Evolutionary conservation across 116 monocot species (phyloP).

Genomic region (Dioscorea cayenensis): DNA sequence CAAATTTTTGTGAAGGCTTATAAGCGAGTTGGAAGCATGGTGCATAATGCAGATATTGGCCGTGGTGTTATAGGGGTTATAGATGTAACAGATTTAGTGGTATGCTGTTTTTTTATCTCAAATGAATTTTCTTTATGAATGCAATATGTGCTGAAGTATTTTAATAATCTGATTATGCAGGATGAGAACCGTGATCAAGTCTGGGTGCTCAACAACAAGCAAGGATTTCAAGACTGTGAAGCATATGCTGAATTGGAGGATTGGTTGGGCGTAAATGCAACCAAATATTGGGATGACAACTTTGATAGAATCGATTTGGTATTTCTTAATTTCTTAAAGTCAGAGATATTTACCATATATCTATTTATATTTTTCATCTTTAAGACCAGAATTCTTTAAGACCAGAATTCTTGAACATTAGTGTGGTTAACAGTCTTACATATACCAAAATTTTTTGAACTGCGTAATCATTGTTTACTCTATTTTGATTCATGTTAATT

Average conservation of each 20-base stretch:
- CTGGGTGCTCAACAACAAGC: constrained; percentile 68
- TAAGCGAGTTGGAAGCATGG: constrained; percentile 71
- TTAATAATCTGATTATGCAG: constrained; percentile 11
- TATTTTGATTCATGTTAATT: too few relatives aligned
- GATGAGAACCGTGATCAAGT: constrained; percentile 33
- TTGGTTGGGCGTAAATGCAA: constrained; percentile 48
- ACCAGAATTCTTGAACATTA: neutral
- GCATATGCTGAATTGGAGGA: constrained; percentile 61
- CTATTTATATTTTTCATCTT: neutral
- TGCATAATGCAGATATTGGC: constrained; percentile 58
- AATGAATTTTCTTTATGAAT: neutral
- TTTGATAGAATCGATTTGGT: constrained; percentile 61
- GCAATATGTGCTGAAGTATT: neutral
- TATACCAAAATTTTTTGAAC: too few relatives aligned
- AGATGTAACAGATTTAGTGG: constrained; percentile 62
- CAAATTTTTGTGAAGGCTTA: constrained; percentile 43
- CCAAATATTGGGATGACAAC: constrained; percentile 69
- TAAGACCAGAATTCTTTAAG: too few relatives aligned
- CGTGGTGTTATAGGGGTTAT: constrained; percentile 71
- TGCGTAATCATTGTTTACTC: too few relatives aligned
- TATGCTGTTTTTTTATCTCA: constrained; percentile 12
- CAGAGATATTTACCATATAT: neutral
- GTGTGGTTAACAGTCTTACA: neutral
- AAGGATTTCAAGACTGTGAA: constrained; percentile 84
- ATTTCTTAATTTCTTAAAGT: constrained; percentile 4